These are phyloP conservation scores for Dothistroma pini DNA, from an alignment of 2,329 filamentous ascomycete species.

Conservation along the genomic window DNA sequence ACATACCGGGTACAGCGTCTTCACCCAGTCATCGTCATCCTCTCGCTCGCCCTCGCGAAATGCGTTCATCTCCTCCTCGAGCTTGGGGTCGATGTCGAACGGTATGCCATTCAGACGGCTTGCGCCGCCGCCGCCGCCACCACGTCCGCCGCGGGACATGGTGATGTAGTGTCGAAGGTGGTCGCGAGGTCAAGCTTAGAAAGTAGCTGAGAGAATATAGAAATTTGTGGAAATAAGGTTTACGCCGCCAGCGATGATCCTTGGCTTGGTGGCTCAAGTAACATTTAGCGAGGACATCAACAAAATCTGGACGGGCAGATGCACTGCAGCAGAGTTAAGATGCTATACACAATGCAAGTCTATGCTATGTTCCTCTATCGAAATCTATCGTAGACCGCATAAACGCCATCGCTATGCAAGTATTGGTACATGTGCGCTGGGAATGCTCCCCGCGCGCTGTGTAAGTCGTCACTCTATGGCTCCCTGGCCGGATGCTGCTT, in stretches of 20 bases:
- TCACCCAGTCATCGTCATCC: constrained; percentile 18
- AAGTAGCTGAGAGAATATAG: background rate
- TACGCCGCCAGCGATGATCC: background rate
- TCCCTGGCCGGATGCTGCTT: background rate
- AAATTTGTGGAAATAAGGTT: background rate
- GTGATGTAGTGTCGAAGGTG: background rate
- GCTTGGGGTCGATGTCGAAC: constrained; percentile 22
- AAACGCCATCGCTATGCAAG: background rate
- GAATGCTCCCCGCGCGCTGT: background rate
- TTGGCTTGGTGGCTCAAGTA: background rate
- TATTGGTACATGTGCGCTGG: background rate
- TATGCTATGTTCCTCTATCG: background rate
- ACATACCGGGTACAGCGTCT: constrained; percentile 22
- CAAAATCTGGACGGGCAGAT: too few relatives aligned
- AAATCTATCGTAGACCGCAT: background rate
- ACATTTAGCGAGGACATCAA: background rate
- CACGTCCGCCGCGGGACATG: constrained; percentile 19
- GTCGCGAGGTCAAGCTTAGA: background rate
- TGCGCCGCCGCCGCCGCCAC: constrained; percentile 13
- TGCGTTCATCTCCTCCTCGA: constrained; percentile 20
- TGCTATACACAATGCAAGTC: background rate
- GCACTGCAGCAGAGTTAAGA: background rate
- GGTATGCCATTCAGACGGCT: constrained; percentile 12
- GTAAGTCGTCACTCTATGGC: background rate
- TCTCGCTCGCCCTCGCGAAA: constrained; percentile 13